Evolutionary conservation across 306 rosid species (phyloP).

Genomic region (Alnus glutinosa): DNA sequence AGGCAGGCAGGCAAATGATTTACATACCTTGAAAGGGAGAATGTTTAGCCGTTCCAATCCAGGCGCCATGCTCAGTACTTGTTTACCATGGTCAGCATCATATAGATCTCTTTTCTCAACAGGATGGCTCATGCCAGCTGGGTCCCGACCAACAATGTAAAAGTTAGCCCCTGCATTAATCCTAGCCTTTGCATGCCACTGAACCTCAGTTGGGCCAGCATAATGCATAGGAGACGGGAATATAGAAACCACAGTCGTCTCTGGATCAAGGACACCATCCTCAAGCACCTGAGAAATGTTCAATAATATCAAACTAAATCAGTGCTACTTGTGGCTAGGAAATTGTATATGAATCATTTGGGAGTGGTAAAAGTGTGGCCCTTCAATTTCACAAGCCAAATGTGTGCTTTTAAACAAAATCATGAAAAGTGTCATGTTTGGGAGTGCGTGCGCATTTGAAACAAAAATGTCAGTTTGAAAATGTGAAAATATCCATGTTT

Average conservation of each 20-base stretch:
- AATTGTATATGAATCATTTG: background rate
- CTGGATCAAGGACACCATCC: constrained; percentile 99
- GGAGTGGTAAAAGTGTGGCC: background rate
- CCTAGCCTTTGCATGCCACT: constrained; percentile 99
- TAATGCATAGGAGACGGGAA: constrained; percentile 99
- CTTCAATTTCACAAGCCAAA: no score
- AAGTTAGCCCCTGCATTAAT: constrained; percentile 98
- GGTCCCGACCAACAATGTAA: constrained; percentile 98
- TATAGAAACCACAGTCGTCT: constrained; percentile 95
- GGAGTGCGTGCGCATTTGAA: no score
- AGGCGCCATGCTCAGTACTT: constrained; percentile 98
- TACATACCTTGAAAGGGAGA: constrained; percentile 89
- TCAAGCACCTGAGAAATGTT: constrained; percentile 74
- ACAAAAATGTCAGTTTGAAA: no score
- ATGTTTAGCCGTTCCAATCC: constrained; percentile 94
- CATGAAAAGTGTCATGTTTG: no score
- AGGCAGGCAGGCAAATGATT: background rate
- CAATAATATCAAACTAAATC: background rate
- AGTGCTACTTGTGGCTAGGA: constrained; percentile 7
- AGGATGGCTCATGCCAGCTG: constrained; percentile 99
- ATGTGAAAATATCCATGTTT: no score
- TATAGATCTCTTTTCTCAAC: constrained; percentile 82
- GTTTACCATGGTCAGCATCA: constrained; percentile 98
- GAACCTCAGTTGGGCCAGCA: constrained; percentile 99
- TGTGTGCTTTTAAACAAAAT: no score